These are phyloP conservation scores for Artemisia princeps DNA, from an alignment of 140 eudicot genomes.

Conservation along the genomic window DNA sequence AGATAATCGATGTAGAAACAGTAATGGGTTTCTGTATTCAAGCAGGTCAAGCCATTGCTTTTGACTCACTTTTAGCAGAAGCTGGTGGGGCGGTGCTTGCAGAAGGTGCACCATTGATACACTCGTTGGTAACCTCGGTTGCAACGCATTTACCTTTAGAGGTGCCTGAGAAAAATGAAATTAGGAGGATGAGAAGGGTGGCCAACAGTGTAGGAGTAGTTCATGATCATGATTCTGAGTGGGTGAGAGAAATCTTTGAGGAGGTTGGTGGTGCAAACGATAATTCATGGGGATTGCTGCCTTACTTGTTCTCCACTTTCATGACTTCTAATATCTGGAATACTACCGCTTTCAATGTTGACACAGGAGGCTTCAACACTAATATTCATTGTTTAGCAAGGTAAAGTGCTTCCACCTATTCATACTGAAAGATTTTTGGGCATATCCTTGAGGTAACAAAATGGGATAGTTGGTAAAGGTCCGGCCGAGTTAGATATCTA, in stretches of 20 bases:
- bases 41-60: constrained; percentile 96
- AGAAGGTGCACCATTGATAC: constrained; percentile 82
- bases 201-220: constrained; percentile 60
- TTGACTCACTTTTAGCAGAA: constrained; percentile 71
- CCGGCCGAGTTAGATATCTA: neutral
- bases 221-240: constrained; percentile 71
- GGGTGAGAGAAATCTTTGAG: constrained; percentile 75
- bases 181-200: constrained; percentile 75
- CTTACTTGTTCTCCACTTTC: constrained; percentile 78
- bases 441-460: neutral
- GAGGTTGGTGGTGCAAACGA: constrained; percentile 82
- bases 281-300: constrained; percentile 85
- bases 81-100: constrained; percentile 83
- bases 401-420: constrained; percentile 28
- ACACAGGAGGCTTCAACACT: constrained; percentile 95
- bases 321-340: constrained; percentile 95
- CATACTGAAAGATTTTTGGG: neutral
- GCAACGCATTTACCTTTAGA: constrained; percentile 67
- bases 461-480: neutral
- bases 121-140: constrained; percentile 57
- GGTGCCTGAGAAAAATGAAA: constrained; percentile 72
- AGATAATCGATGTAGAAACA: constrained; percentile 79
- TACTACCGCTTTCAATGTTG: constrained; percentile 77
- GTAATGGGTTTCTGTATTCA: constrained; percentile 84
- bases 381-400: constrained; percentile 90